Evolutionary conservation across 2,329 filamentous ascomycete species (phyloP), one percentile per base, ranked within the genome.

Genomic region (Fusarium brevicatenulatum): DNA sequence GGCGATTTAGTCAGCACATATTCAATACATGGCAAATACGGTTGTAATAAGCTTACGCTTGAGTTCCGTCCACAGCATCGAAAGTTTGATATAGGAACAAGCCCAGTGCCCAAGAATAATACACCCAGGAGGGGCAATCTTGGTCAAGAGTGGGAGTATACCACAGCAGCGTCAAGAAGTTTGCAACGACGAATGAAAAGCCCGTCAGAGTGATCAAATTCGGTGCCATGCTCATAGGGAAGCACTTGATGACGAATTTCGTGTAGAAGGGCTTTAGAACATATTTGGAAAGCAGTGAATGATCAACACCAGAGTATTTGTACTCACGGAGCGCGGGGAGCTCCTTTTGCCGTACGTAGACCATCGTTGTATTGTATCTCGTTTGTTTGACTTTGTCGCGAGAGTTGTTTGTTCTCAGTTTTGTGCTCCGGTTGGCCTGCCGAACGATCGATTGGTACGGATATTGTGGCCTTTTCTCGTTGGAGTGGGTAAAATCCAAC

Each of bases 71-170:
- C 32, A 98, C 95, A 4, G 95, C 96, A 83, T 99, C 96, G 83
- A 99, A 98, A 3, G 95, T 98, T 88, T 99, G 96, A 83, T 99
- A 99, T 57, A 98, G 82, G 81, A 98, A 98, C 74, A 99, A 84
- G 4, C 96, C 96, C 37, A 93, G 82, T 8, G 95, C 92, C 93
- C 95, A 99, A 78, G 91, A 93, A 75, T 92, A 93, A 86, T 99
- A 99, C 21, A 99, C 95, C 96, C 96, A 99, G 4, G 90, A 81
- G 15, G 96, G 96, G 81, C 95, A 98, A 81, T 99, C 94, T 82
- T 94, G 92, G 83, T 98, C 95, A 53, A 99, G 88, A 1, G 90
- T 93, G n/a, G 96, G 96, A 77, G 94, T 96, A 84, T 97, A 99
- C 93, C 95, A 98, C 63, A 99, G 88, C 82, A 99, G 83, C 11